Base-by-base conservation (phyloP, 129 eudicot species). In the Saposhnikovia divaricata region DNA sequence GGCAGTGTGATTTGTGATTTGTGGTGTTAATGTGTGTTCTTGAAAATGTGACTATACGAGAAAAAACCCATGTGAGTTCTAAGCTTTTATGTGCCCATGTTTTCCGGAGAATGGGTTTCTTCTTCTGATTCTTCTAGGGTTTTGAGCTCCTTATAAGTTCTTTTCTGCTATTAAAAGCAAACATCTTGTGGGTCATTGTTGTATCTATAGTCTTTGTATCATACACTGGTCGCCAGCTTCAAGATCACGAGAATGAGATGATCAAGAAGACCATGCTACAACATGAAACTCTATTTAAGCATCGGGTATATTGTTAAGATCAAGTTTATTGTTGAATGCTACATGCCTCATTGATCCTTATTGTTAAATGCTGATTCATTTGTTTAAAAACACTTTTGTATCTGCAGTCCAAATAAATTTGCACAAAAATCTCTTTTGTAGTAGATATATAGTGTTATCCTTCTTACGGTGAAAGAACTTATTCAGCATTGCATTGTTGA, bases 231-330 rank as follows among this genome's bases (percentile, higher is more conserved):
- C 69, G 75, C 45, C 87, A 68, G 59, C 57, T 63, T 74, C 45
- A 77, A 75, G 79, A 48, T 19, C 77, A 80, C 39, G 79, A 82
- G 42, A 89, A 82, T 81, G 87, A 87, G 57, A 31, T 79, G 21
- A 23, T 87, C 68, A 84, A 78, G 72, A 85, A 81, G 75, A 81
- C 71, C 47, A 89, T 89, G 74, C 86, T 87, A 66, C 70, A 85
- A 82, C 93, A 89, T 0, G 90, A 89, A 76, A 83, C 83, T 44
- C 77, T 77, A 19, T 87, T 89, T 74, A 83, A 78, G 72, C 51
- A 78, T 81, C 93, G 87, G 93, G 93, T 89, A 85, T 37, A 61
- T 61, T 21, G 34, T 25, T 23, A 8, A 61, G 25, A 28, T 9
- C 27, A 16, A 50, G 50, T 15, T 47, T 40, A 25, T 61, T n/a